These are phyloP conservation scores for Clavispora asparagi DNA, from an alignment of 805 yeast genomes.

Conservation along the genomic window DNA sequence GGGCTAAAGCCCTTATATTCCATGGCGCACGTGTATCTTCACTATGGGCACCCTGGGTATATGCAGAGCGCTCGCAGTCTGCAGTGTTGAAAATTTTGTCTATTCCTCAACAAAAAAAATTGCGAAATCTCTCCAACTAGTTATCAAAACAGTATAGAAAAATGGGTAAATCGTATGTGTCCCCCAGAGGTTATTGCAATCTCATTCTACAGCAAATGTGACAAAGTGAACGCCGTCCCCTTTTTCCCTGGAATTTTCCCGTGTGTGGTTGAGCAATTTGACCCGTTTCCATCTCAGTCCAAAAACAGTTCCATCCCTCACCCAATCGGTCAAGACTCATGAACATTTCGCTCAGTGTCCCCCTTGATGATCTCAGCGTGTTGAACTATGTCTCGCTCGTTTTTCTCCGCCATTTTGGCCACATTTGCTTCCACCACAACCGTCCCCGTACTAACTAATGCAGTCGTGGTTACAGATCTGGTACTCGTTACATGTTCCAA, in stretches of 20 bases:
- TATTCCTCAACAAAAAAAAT: slow-evolving; percentile 8
- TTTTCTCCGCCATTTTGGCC: not conserved
- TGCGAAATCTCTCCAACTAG: slow-evolving; percentile 7
- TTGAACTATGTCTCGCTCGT: too few relatives aligned
- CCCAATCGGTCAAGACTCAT: too few relatives aligned
- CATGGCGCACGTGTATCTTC: not conserved
- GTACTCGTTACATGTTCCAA: slow-evolving; percentile 99
- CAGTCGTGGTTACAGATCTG: slow-evolving; percentile 98
- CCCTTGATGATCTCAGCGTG: too few relatives aligned
- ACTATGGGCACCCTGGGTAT: not conserved
- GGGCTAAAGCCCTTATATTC: not conserved
- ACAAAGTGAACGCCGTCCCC: not conserved
- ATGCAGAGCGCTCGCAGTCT: slow-evolving; percentile 4
- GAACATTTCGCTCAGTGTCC: too few relatives aligned
- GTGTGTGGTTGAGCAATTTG: not conserved
- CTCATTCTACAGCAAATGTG: slow-evolving; percentile 3
- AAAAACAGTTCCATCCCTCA: not conserved
- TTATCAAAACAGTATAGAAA: slow-evolving; percentile 16
- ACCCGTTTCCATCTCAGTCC: slow-evolving; percentile 2
- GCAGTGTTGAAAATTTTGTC: slow-evolving; percentile 17
- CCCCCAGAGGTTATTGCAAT: not conserved
- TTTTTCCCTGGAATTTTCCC: slow-evolving; percentile 1
- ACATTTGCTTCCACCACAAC: not conserved
- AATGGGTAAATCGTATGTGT: slow-evolving; percentile 30
- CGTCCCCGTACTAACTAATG: slow-evolving; percentile 19